phyloP scores from a whole-genome alignment of 2,329 filamentous ascomycete species.

The Fusarium beomiforme region DNA sequence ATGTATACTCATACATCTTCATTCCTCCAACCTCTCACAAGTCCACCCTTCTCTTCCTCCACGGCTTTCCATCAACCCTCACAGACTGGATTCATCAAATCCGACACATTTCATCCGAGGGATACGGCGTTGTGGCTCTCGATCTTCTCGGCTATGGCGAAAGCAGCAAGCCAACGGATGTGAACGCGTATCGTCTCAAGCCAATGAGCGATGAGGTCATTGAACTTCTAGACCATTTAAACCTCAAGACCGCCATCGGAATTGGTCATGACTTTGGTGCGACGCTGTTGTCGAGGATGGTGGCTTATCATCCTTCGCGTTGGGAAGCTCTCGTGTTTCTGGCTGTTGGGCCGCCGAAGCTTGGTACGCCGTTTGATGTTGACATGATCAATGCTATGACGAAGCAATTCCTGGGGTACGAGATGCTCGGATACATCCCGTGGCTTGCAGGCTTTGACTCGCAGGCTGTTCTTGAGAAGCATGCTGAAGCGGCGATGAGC shows the following conservation, averaged over 20 bases:
- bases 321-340: slow-evolving; percentile 42
- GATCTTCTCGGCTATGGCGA: slow-evolving; percentile 55
- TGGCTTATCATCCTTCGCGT: slow-evolving; percentile 39
- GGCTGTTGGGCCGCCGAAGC: slow-evolving; percentile 43
- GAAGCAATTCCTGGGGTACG: slow-evolving; percentile 41
- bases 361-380: slow-evolving; percentile 45
- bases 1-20: slow-evolving; percentile 47
- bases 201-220: slow-evolving; percentile 47
- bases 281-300: slow-evolving; percentile 45
- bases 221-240: slow-evolving; percentile 46
- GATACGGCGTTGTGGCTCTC: slow-evolving; percentile 55
- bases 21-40: slow-evolving; percentile 23
- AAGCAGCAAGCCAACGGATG: slow-evolving; percentile 46
- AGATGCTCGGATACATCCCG: slow-evolving; percentile 47
- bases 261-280: slow-evolving; percentile 51
- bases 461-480: slow-evolving; percentile 35
- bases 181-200: slow-evolving; percentile 45
- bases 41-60: slow-evolving; percentile 56
- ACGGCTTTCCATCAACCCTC: slow-evolving; percentile 59
- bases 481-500: slow-evolving; percentile 42
- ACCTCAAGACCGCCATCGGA: slow-evolving; percentile 54
- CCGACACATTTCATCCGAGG: slow-evolving; percentile 44
- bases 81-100: slow-evolving; percentile 56
- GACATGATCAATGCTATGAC: slow-evolving; percentile 48
- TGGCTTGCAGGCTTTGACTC: slow-evolving; percentile 38